Percentiles rank a stretch among this genome's conserved stretches.
phyloP scores from a whole-genome alignment of 2,329 filamentous ascomycete genomes.

The Aspergillus ruber region DNA sequence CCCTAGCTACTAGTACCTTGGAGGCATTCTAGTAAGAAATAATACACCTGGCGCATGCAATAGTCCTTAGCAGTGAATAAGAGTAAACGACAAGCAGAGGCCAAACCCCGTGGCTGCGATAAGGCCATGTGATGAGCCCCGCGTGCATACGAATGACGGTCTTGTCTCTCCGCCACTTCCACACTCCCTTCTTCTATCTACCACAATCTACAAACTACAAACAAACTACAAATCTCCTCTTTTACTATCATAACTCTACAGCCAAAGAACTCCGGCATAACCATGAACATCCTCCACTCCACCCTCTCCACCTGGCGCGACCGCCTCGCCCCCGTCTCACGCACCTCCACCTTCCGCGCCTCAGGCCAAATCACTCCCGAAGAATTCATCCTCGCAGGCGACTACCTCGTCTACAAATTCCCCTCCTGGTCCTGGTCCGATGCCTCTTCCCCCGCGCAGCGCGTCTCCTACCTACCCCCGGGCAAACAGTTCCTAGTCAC shows the following conservation, averaged over 20 bases:
- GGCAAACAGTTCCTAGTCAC: slow-evolving; percentile 96
- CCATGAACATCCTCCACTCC: slow-evolving; percentile 87
- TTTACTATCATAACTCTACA: slow-evolving; percentile 1
- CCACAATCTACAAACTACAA: not conserved
- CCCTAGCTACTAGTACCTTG: too few relatives aligned
- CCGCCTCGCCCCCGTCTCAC: slow-evolving; percentile 78
- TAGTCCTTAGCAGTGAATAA: not conserved
- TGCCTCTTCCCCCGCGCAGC: slow-evolving; percentile 71
- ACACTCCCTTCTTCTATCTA: slow-evolving; percentile 1
- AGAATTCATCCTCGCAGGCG: slow-evolving; percentile 90
- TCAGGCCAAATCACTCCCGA: slow-evolving; percentile 96
- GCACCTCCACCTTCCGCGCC: slow-evolving; percentile 86
- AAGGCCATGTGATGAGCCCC: not conserved
- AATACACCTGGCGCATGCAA: not conserved
- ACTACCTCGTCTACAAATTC: slow-evolving; percentile 98
- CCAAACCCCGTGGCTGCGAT: not conserved
- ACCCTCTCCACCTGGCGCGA: slow-evolving; percentile 89
- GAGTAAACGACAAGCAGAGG: not conserved
- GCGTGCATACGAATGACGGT: not conserved
- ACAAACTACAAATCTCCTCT: not conserved
- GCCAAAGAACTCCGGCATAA: slow-evolving; percentile 7
- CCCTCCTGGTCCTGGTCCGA: slow-evolving; percentile 96
- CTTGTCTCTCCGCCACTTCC: slow-evolving; percentile 7
- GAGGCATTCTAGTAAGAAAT: too few relatives aligned
- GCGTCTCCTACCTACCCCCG: slow-evolving; percentile 71